Conservation (phyloP, 2,329 filamentous ascomycete genomes). For the Colletotrichum sansevieriae region DNA sequence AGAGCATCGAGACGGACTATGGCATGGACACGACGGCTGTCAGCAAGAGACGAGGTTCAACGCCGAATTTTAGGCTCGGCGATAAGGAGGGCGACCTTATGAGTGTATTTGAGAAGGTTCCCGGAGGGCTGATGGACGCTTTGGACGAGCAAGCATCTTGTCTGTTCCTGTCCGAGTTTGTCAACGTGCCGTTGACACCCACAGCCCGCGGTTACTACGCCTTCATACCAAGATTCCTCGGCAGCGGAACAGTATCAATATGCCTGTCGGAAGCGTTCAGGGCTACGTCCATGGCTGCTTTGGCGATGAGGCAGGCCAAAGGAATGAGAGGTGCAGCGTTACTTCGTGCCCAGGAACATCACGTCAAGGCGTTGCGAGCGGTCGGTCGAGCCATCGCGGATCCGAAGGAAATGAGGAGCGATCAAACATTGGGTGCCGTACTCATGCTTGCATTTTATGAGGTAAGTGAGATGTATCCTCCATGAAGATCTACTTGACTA, state of each 20-base stretch:
- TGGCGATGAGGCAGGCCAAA: conserved; percentile 37
- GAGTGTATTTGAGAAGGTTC: conserved; percentile 29
- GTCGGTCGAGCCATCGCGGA: conserved; percentile 37
- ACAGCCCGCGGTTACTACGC: conserved; percentile 35
- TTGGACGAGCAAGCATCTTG: conserved; percentile 41
- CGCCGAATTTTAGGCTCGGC: conserved; percentile 16
- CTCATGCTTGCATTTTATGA: conserved; percentile 43
- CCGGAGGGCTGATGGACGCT: conserved; percentile 23
- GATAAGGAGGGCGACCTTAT: conserved; percentile 29
- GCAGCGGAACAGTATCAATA: conserved; percentile 29
- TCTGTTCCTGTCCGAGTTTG: conserved; percentile 40
- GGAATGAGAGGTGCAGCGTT: conserved; percentile 18
- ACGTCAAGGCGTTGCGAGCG: conserved; percentile 36
- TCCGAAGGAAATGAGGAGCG: conserved; percentile 31
- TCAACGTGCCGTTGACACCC: conserved; percentile 35
- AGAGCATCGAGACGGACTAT: conserved; percentile 3
- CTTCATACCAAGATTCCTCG: conserved; percentile 37
- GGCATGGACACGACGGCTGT: not conserved
- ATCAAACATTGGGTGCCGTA: conserved; percentile 40
- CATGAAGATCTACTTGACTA: fast-evolving
- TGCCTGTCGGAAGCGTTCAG: conserved; percentile 38
- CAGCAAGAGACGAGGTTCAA: not conserved
- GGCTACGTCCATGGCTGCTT: conserved; percentile 39
- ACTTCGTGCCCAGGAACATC: conserved; percentile 37
- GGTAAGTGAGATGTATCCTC: not conserved